phyloP scores from a whole-genome alignment of 2,329 filamentous ascomycete genomes.

The Amphichorda felina region DNA sequence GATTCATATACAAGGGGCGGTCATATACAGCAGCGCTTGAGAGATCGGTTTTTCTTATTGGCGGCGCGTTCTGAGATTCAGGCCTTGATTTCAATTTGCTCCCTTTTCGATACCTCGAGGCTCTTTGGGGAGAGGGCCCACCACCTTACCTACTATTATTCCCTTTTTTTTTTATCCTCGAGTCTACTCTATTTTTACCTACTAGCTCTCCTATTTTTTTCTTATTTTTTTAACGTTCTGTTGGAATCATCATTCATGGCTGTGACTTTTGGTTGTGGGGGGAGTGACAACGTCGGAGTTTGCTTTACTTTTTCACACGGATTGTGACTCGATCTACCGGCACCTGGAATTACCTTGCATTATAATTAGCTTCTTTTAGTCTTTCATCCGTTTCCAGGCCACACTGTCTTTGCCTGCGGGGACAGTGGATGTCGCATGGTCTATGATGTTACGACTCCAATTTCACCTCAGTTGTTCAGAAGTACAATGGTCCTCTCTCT shows the following conservation, averaged over 20 bases:
- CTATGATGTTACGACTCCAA: no score
- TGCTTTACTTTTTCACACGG: no score
- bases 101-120: conserved; percentile 6
- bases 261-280: no score
- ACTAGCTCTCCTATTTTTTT: conserved; percentile 6
- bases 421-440: no score
- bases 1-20: conserved; percentile 2
- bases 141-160: neutral
- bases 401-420: no score
- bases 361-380: no score
- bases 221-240: conserved; percentile 6
- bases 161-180: neutral
- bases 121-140: conserved; percentile 5
- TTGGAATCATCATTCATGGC: conserved; percentile 11
- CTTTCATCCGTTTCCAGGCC: no score
- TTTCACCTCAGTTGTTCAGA: no score
- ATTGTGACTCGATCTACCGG: no score
- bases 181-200: conserved; percentile 1
- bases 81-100: neutral
- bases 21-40: conserved; percentile 3
- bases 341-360: no score
- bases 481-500: no score
- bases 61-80: neutral
- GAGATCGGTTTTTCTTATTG: neutral
- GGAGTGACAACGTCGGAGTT: no score